Conservation (phyloP, 2,329 filamentous ascomycete genomes). For the Sarocladium brachiariae region DNA sequence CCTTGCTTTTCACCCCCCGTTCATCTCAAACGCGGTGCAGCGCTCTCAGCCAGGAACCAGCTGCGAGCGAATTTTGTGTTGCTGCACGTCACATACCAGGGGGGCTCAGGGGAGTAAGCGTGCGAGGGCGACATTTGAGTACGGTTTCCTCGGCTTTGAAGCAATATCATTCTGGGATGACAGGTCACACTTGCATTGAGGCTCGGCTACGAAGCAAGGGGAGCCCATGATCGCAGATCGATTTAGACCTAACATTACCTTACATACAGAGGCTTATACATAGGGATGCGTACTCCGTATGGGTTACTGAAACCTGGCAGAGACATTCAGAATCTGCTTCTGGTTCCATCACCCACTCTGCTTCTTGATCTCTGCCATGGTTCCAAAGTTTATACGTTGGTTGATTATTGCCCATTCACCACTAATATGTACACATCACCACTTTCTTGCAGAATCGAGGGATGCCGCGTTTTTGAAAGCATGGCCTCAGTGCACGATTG, state of each 20-base stretch:
- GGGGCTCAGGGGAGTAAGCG: background rate
- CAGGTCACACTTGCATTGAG: background rate
- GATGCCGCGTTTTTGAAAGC: too few species aligned
- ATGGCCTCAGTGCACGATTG: too few species aligned
- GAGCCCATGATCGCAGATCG: background rate
- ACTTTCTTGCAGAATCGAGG: background rate
- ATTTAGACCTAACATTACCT: too few species aligned
- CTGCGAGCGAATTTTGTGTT: too few species aligned
- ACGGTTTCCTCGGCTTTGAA: background rate
- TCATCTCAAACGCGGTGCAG: background rate
- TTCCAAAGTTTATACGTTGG: background rate
- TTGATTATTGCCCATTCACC: background rate
- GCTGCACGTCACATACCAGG: background rate
- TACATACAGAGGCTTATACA: too few species aligned
- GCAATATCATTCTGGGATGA: background rate
- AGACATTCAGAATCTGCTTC: background rate
- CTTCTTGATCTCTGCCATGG: background rate
- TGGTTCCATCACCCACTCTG: background rate
- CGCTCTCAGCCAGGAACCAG: background rate
- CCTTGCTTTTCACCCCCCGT: background rate
- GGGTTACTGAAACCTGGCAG: background rate
- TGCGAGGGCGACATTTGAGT: background rate
- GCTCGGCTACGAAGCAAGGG: background rate
- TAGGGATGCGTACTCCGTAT: too few species aligned
- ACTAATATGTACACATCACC: too few species aligned